phyloP scores from a whole-genome alignment of 2,329 filamentous ascomycete species.

The Colletotrichum sansevieriae region DNA sequence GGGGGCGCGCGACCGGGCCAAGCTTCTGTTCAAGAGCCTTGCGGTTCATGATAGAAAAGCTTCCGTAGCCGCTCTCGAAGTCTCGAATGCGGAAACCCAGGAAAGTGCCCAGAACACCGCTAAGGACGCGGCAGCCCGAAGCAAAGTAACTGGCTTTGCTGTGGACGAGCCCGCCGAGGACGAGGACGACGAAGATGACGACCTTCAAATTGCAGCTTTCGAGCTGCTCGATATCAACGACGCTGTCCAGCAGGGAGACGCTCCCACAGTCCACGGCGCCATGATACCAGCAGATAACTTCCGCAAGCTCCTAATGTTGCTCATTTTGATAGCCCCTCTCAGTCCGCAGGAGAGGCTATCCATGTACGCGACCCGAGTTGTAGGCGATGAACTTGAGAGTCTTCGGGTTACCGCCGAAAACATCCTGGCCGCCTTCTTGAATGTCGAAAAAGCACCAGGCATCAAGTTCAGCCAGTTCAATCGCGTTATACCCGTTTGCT shows the following conservation, averaged over 20 bases:
- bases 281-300: slow-evolving; percentile 82
- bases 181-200: slow-evolving; percentile 67
- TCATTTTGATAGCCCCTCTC: slow-evolving; percentile 76
- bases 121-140: slow-evolving; percentile 31
- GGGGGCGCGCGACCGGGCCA: slow-evolving; percentile 69
- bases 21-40: slow-evolving; percentile 78
- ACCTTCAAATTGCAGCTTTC: slow-evolving; percentile 76
- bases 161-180: slow-evolving; percentile 60
- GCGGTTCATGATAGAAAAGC: slow-evolving; percentile 77
- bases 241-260: slow-evolving; percentile 67
- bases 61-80: slow-evolving; percentile 49
- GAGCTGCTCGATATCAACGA: slow-evolving; percentile 76
- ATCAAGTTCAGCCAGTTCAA: slow-evolving; percentile 74
- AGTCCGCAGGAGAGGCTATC: slow-evolving; percentile 75
- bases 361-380: slow-evolving; percentile 68
- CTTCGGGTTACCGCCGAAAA: slow-evolving; percentile 73
- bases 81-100: slow-evolving; percentile 10
- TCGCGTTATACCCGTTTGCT: slow-evolving; percentile 67
- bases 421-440: slow-evolving; percentile 74
- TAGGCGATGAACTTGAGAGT: slow-evolving; percentile 67
- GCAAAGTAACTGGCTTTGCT: slow-evolving; percentile 57
- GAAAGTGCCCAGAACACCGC: neutral
- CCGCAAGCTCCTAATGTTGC: slow-evolving; percentile 76
- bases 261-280: slow-evolving; percentile 68
- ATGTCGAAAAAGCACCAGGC: slow-evolving; percentile 73